Evolutionary conservation across 129 eudicot species (phyloP), one percentile per base, ranked within the genome.

Genomic region (Pseudognaphalium luteoalbum): DNA sequence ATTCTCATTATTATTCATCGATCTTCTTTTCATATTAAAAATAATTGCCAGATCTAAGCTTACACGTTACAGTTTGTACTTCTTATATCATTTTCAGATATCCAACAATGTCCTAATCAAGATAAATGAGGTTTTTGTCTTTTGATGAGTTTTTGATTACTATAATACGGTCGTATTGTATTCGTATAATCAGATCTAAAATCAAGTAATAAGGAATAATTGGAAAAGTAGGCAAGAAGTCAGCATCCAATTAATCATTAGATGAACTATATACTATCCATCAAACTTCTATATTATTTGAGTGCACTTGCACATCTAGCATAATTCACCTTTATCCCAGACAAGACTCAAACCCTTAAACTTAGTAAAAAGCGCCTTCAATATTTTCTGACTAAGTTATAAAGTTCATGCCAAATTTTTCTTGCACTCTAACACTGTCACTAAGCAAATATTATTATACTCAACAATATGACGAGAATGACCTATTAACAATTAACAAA

Each of bases 191-290:
- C 12, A 77, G n/a, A 28, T 41, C 29, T 35, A 22, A 10, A 68
- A 68, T 57, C 12, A 41, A 69, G 42, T 19, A 11, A 39, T 12
- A 77, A 70, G 35, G 19, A 15, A 58, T 41, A 39, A 28, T 14
- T 42, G 44, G 39, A 21, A n/a, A 78, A 59, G 69, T 42, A 42
- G 76, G 76, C 81, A 69, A 29, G 59, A 73, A 63, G 82, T 72
- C 67, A 10, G 72, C 34, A 1, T 79, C 82, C 28, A 29, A 62
- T n/a, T n/a, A n/a, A n/a, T 51, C 51, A 29, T 35, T 42, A 51
- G 62, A 39, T 39, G 12, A 8, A 25, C 50, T 33, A 79, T 28
- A 12, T 12, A 51, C 82, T 50, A 70, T 70, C 64, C 52, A 33
- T 62, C 72, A 47, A 78, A 50, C 81, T 59, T 78, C 68, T 42